A percentile compares a stretch with the other conserved stretches of the same genome.
Conservation (phyloP, 805 yeast species). For the Ogataea angusta region DNA sequence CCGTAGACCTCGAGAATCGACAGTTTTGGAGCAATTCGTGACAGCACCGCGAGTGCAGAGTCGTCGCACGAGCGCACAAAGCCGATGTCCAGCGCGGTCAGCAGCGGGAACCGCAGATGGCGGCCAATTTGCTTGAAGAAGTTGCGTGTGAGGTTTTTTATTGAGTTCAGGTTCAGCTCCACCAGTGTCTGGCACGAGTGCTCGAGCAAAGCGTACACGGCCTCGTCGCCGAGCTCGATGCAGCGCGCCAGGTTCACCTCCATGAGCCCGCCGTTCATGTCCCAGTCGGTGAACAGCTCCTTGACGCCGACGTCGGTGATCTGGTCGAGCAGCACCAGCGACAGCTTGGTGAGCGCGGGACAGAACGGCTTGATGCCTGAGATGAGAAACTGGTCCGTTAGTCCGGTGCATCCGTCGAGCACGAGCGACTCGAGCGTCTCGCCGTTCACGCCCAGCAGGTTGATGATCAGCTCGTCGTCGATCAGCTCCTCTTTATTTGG, state of each 20-base stretch:
- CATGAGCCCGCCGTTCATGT: slow-evolving; percentile 54
- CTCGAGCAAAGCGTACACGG: slow-evolving; percentile 53
- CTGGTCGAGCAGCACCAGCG: slow-evolving; percentile 57
- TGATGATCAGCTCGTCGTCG: slow-evolving; percentile 63
- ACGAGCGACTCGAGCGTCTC: slow-evolving; percentile 52
- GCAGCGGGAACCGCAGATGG: slow-evolving; percentile 46
- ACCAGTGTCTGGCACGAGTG: slow-evolving; percentile 68
- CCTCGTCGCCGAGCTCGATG: slow-evolving; percentile 57
- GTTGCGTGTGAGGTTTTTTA: slow-evolving; percentile 51
- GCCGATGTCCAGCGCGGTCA: slow-evolving; percentile 71
- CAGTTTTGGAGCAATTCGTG: slow-evolving; percentile 58
- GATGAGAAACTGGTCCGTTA: slow-evolving; percentile 61
- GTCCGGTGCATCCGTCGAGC: slow-evolving; percentile 68
- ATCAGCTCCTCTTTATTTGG: slow-evolving; percentile 66
- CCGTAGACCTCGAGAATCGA: slow-evolving; percentile 79
- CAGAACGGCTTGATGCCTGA: slow-evolving; percentile 62
- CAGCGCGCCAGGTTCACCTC: slow-evolving; percentile 65
- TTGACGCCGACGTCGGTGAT: slow-evolving; percentile 67
- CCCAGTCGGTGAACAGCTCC: slow-evolving; percentile 56
- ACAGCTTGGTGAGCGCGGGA: slow-evolving; percentile 51
- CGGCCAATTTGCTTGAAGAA: slow-evolving; percentile 48
- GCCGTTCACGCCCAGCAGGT: slow-evolving; percentile 60
- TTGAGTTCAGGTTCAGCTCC: slow-evolving; percentile 69
- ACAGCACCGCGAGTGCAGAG: slow-evolving; percentile 52
- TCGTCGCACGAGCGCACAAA: slow-evolving; percentile 79